Percentiles rank a stretch among this genome's conserved stretches.
phyloP scores from a whole-genome alignment of 208 protist species.

The Crithidia bombi region DNA sequence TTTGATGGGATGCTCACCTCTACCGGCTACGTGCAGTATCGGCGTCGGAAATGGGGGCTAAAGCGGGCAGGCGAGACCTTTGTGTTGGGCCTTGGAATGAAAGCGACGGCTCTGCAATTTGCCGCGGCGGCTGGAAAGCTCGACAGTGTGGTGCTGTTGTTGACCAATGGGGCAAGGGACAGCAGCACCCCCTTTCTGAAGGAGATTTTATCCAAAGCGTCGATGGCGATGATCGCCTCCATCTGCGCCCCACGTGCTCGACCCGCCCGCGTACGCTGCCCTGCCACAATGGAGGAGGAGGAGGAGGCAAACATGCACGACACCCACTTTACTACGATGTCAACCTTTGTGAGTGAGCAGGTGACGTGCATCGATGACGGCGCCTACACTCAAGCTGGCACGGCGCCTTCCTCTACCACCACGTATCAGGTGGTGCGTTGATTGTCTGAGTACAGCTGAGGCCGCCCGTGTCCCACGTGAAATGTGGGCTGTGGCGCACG shows the following conservation, averaged over 20 bases:
- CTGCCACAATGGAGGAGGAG: neutral
- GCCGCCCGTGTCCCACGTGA: no score
- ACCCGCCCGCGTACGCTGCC: constrained; percentile 2
- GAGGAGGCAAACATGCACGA: neutral
- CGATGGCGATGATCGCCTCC: constrained; percentile 32
- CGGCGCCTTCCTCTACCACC: neutral
- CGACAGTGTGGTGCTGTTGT: constrained; percentile 80
- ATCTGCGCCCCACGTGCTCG: constrained; percentile 18
- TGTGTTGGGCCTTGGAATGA: constrained; percentile 73
- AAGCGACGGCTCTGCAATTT: constrained; percentile 83
- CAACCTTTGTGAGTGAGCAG: constrained; percentile 21
- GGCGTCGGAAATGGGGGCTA: constrained; percentile 72
- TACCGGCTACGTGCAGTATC: constrained; percentile 68
- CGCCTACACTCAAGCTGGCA: neutral
- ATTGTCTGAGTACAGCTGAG: no score
- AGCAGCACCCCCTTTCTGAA: constrained; percentile 46
- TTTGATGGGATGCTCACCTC: constrained; percentile 38
- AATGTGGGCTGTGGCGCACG: no score
- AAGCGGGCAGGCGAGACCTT: constrained; percentile 42
- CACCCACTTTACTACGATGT: neutral
- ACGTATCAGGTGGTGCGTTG: no score
- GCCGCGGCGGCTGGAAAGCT: constrained; percentile 72
- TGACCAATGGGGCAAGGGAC: constrained; percentile 64
- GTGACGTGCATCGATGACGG: constrained; percentile 20
- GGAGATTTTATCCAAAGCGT: constrained; percentile 54